Percentiles rank a stretch among this genome's conserved stretches.
These are phyloP conservation scores for Neospora caninum DNA, from an alignment of 169 alveolate species.

Conservation along the genomic window DNA sequence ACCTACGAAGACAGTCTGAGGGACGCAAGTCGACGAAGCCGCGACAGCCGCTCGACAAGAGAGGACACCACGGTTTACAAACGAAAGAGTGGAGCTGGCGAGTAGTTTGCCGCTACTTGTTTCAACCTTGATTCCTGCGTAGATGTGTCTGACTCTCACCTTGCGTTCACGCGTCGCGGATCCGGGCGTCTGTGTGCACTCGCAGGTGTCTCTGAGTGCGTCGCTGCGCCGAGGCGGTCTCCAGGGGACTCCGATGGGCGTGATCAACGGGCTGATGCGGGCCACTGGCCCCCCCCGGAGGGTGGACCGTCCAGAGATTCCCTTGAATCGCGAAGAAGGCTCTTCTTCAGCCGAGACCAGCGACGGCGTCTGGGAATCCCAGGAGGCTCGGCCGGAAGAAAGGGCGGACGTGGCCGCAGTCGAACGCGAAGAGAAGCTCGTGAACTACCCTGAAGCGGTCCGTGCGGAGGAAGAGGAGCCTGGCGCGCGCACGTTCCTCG, in stretches of 20 bases:
- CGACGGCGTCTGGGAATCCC: too few species aligned
- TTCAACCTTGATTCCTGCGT: too few species aligned
- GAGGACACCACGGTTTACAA: too few species aligned
- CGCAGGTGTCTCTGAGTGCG: background rate
- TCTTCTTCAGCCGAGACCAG: background rate
- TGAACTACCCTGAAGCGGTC: background rate
- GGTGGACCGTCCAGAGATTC: background rate
- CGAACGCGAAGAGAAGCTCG: background rate
- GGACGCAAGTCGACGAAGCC: too few species aligned
- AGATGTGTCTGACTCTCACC: too few species aligned
- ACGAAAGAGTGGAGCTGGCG: too few species aligned
- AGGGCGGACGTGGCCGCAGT: background rate
- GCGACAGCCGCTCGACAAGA: too few species aligned
- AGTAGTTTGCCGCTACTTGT: too few species aligned
- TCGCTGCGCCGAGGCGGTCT: conserved; percentile 2
- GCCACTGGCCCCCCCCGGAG: background rate
- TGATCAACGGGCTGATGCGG: background rate
- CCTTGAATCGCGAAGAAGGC: background rate
- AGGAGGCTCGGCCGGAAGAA: too few species aligned
- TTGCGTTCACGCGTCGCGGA: too few species aligned
- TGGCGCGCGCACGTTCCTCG: background rate
- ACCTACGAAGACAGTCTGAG: too few species aligned
- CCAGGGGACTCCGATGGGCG: background rate
- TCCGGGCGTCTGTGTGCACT: background rate
- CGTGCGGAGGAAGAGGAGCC: background rate